phyloP scores from a whole-genome alignment of 2,329 filamentous ascomycete species.

The Allantophomopsis cytisporea region DNA sequence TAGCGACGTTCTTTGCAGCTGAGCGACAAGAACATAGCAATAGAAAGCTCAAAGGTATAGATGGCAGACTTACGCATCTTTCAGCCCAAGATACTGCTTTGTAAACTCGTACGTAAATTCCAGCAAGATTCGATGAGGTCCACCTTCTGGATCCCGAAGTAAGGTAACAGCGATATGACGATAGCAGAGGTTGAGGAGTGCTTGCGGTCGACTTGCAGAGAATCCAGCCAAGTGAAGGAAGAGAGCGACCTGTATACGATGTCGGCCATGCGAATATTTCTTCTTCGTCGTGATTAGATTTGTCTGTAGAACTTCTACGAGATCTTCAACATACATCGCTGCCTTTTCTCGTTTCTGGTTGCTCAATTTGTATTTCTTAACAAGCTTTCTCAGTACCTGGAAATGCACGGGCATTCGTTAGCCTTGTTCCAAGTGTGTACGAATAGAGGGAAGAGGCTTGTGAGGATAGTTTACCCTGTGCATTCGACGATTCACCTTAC shows the following conservation, averaged over 20 bases:
- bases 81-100: conserved; percentile 1
- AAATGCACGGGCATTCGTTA: neutral
- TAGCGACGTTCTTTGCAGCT: conserved; percentile 2
- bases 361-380: conserved; percentile 12
- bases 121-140: conserved; percentile 1
- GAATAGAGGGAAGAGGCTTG: neutral
- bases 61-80: conserved; percentile 3
- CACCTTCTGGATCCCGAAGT: conserved; percentile 11
- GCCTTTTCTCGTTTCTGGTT: conserved; percentile 10
- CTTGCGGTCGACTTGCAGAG: conserved; percentile 11
- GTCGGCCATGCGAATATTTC: conserved; percentile 16
- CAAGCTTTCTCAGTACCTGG: conserved; percentile 15
- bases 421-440: too few species aligned
- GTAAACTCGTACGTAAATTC: conserved; percentile 2
- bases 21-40: too few species aligned
- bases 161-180: conserved; percentile 13
- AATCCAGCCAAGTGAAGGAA: conserved; percentile 16
- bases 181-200: conserved; percentile 14
- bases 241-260: conserved; percentile 12
- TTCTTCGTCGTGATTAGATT: conserved; percentile 18
- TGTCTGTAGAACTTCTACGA: conserved; percentile 16
- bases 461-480: conserved; percentile 4
- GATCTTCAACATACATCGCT: conserved; percentile 19
- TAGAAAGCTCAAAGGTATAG: conserved; percentile 1
- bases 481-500: conserved; percentile 8